phyloP scores from a whole-genome alignment of 1,284 basidiomycete genomes.

The Cystobasidiaceae sp. region DNA sequence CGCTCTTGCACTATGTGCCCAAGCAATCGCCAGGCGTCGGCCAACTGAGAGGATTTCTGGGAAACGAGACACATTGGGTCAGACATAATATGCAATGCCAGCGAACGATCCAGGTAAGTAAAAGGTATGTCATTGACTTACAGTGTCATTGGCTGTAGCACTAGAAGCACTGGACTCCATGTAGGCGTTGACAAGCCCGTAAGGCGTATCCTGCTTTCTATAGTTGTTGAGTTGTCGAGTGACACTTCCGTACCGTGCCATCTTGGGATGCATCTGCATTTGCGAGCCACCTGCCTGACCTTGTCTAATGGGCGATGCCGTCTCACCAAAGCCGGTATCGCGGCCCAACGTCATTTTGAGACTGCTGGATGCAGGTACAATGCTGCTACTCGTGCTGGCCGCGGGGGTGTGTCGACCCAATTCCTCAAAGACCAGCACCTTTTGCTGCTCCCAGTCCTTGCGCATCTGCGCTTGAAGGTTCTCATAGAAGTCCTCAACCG shows the following conservation, averaged over 20 bases:
- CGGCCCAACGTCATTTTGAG: constrained; percentile 6
- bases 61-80: not conserved
- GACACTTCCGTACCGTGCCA: constrained; percentile 88
- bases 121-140: constrained; percentile 40
- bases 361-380: constrained; percentile 48
- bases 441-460: constrained; percentile 82
- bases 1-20: constrained; percentile 51
- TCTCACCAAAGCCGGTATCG: constrained; percentile 1
- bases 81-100: not conserved
- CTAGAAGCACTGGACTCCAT: constrained; percentile 5
- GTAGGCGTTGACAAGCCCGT: constrained; percentile 56
- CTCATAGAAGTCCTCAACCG: constrained; percentile 76
- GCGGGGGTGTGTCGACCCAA: constrained; percentile 57
- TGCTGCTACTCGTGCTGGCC: constrained; percentile 28
- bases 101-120: constrained; percentile 37
- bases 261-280: constrained; percentile 65
- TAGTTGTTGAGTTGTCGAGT: constrained; percentile 68
- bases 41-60: constrained; percentile 44
- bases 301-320: not conserved
- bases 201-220: constrained; percentile 64
- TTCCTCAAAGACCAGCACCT: constrained; percentile 84
- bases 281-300: constrained; percentile 21
- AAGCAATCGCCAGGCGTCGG: constrained; percentile 50
- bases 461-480: constrained; percentile 68
- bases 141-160: constrained; percentile 41